Conservation (phyloP, 371 early-diverging fungal genomes). For the Circinella umbellata region DNA sequence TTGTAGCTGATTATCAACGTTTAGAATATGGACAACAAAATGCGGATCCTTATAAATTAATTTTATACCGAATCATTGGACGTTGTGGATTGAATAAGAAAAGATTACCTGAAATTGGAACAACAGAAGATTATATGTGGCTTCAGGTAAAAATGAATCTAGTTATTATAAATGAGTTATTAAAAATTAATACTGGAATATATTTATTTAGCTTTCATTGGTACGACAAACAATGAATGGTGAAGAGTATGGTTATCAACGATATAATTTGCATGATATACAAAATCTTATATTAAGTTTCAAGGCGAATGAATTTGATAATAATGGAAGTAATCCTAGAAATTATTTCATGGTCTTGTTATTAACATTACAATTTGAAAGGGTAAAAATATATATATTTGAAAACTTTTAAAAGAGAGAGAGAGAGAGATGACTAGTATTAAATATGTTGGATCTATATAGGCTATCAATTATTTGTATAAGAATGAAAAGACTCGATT, state of each 20-base stretch:
- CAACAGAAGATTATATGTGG: constrained; percentile 90
- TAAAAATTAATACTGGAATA: not conserved
- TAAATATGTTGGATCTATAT: not conserved
- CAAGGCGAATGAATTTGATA: constrained; percentile 75
- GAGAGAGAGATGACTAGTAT: too few relatives aligned
- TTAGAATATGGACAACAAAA: constrained; percentile 49
- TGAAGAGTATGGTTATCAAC: constrained; percentile 55
- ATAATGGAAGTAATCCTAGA: constrained; percentile 70
- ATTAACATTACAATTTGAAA: constrained; percentile 88
- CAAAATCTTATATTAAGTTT: constrained; percentile 65
- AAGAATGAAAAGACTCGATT: constrained; percentile 60
- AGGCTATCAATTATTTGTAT: constrained; percentile 78
- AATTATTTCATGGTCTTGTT: constrained; percentile 84
- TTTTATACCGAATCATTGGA: constrained; percentile 88
- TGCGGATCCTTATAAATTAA: constrained; percentile 86
- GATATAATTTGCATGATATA: constrained; percentile 71
- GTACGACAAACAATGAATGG: constrained; percentile 60
- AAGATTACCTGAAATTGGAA: constrained; percentile 58
- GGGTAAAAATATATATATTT: constrained; percentile 35
- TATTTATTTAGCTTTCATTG: constrained; percentile 55
- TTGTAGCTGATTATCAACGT: constrained; percentile 63
- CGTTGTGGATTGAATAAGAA: constrained; percentile 81
- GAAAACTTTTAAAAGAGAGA: too few relatives aligned
- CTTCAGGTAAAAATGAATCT: constrained; percentile 40
- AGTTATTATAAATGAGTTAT: not conserved